Evolutionary conservation across 2,329 filamentous ascomycete genomes (phyloP).

Genomic region (Aspergillus tubingensis): DNA sequence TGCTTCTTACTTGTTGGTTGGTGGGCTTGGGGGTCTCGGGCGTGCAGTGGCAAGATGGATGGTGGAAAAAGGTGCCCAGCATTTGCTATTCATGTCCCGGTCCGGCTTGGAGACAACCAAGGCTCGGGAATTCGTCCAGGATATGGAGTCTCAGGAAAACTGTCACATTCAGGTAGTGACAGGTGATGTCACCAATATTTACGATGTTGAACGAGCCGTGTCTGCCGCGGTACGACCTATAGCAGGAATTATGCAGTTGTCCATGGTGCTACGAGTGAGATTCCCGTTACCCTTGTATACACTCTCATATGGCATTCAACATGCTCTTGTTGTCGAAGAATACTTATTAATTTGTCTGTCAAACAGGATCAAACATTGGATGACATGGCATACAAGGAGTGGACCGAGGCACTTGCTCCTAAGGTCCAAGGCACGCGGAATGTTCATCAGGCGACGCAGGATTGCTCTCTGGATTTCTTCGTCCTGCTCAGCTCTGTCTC

Average conservation of each 20-base stretch:
- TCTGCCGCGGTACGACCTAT: constrained; percentile 10
- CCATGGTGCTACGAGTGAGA: constrained; percentile 9
- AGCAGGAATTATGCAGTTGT: constrained; percentile 27
- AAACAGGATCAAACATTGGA: constrained; percentile 22
- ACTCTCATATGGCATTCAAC: too few relatives aligned
- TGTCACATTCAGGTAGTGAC: constrained; percentile 11
- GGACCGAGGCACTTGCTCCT: constrained; percentile 28
- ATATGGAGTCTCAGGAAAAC: constrained; percentile 25
- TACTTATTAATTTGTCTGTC: too few relatives aligned
- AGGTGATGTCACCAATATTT: constrained; percentile 23
- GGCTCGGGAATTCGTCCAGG: constrained; percentile 23
- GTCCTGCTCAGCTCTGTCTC: constrained; percentile 40
- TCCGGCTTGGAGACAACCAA: constrained; percentile 11
- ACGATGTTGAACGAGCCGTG: constrained; percentile 22
- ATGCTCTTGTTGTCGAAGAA: too few relatives aligned
- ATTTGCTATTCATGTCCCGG: constrained; percentile 17
- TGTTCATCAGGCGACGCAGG: constrained; percentile 23
- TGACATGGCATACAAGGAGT: constrained; percentile 42
- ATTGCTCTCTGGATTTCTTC: constrained; percentile 22
- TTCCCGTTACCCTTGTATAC: too few relatives aligned
- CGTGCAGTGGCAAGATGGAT: constrained; percentile 18
- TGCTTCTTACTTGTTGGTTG: constrained; percentile 18
- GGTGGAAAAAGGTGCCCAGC: constrained; percentile 17
- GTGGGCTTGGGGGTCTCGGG: constrained; percentile 21
- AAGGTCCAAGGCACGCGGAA: constrained; percentile 40